Evolutionary conservation across 352 stramenopile genomes (phyloP), one percentile per base, ranked within the genome.

Genomic region (Globisporangium apiculatum): DNA sequence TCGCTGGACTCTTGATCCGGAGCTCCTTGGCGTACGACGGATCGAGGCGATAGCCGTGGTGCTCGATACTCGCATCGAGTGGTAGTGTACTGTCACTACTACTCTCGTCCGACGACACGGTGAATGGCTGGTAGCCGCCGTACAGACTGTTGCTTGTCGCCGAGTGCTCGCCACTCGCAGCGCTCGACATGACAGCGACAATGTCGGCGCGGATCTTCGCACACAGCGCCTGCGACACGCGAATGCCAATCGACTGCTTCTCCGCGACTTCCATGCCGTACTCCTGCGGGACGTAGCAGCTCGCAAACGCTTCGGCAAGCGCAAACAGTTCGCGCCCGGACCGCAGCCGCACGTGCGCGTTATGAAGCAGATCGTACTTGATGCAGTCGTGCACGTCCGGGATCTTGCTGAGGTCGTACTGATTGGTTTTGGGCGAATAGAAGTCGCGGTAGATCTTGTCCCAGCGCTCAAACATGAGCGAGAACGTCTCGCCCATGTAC

Each of bases 331-430:
- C 95, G 18, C 90, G 72, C 4, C 87, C 96, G 35, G 86, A 75
- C 6, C 87, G 92, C 54, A 98, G 68, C 9, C 81, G 72, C 14
- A 99, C 72, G 57, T 97, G 83, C 14, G 84, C 60, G 71, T 99
- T 99, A 76, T 99, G 98, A 4, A 99, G 76, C 55, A 98, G 79
- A 70, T 99, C 97, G 71, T 98, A 99, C 65, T 98, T 96, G 58
- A 98, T 95, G 64, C 97, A 98, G 71, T 99, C 97, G 68, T 98
- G 96, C 7, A 99, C 86, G 59, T 99, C 97, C 10, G 98, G 97
- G 36, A 99, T 90, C 60, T 98, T 91, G 52, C 86, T 97, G 42
- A 99, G 69, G 71, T 98, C 90, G 69, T 97, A 98, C 53, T 91
- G 89, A 35, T 85, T 76, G 31, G 76, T 91, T 57, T 94, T 94